These are phyloP conservation scores for Coniochaeta prunicola DNA, from an alignment of 2,329 filamentous ascomycete species.

Conservation along the genomic window DNA sequence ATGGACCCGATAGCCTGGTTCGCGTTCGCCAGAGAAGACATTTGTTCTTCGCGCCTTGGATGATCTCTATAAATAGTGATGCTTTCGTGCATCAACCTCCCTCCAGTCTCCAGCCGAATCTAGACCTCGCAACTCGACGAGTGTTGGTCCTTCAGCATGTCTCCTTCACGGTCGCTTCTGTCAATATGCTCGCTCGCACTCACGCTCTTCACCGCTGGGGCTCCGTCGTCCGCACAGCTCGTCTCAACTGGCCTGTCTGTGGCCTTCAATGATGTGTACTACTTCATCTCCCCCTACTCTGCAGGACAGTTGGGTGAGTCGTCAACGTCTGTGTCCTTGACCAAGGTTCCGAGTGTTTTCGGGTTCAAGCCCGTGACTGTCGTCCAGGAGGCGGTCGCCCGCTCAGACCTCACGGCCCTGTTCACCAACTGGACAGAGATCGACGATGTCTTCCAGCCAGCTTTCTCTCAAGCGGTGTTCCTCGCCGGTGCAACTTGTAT, in stretches of 20 bases:
- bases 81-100: neutral
- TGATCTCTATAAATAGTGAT: neutral
- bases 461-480: slow-evolving; percentile 16
- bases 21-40: neutral
- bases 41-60: neutral
- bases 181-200: neutral
- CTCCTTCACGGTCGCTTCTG: neutral
- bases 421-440: slow-evolving; percentile 21
- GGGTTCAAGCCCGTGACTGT: slow-evolving; percentile 28
- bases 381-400: slow-evolving; percentile 15
- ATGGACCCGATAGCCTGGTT: neutral
- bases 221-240: slow-evolving; percentile 12
- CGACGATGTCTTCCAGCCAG: slow-evolving; percentile 20
- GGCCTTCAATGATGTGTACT: slow-evolving; percentile 21
- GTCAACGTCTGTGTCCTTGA: slow-evolving; percentile 5
- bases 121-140: neutral
- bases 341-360: slow-evolving; percentile 13
- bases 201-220: neutral
- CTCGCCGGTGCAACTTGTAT: slow-evolving; percentile 12
- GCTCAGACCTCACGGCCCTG: slow-evolving; percentile 14
- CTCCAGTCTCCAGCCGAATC: neutral
- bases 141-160: neutral
- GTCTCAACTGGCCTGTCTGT: slow-evolving; percentile 22
- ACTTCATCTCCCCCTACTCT: slow-evolving; percentile 25
- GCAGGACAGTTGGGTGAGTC: slow-evolving; percentile 17